phyloP scores from a whole-genome alignment of 257 asterid species.

The Haberlea rhodopensis region DNA sequence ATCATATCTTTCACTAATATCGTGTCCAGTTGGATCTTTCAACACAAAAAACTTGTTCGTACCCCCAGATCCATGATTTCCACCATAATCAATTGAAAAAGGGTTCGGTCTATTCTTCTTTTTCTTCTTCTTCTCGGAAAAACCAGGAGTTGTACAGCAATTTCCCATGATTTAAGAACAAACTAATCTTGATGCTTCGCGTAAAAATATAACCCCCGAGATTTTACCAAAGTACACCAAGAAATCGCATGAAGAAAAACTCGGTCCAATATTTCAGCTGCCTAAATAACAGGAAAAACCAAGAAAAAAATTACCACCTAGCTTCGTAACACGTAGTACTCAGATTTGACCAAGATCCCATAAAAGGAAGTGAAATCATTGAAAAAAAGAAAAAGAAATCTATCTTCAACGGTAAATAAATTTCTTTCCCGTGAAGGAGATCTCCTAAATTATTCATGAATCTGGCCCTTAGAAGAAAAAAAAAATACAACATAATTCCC shows the following conservation, averaged over 20 bases:
- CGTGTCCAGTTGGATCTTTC: slow-evolving; percentile 51
- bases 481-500: background rate
- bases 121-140: slow-evolving; percentile 40
- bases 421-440: no score
- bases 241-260: slow-evolving; percentile 22
- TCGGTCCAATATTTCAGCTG: background rate
- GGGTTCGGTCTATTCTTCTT: slow-evolving; percentile 53
- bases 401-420: background rate
- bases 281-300: slow-evolving; percentile 2
- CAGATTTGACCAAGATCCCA: slow-evolving; percentile 21
- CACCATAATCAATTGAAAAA: slow-evolving; percentile 44
- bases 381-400: background rate
- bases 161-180: slow-evolving; percentile 55
- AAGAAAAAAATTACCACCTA: slow-evolving; percentile 1
- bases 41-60: slow-evolving; percentile 53
- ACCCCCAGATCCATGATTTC: slow-evolving; percentile 32
- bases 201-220: slow-evolving; percentile 21
- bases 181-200: slow-evolving; percentile 22
- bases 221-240: slow-evolving; percentile 16
- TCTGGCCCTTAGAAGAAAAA: background rate
- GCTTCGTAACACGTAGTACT: slow-evolving; percentile 17
- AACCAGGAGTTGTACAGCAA: slow-evolving; percentile 51
- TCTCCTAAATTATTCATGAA: slow-evolving; percentile 21
- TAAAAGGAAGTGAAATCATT: background rate
- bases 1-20: slow-evolving; percentile 44